These are phyloP conservation scores for Grosmannia clavigera DNA, from an alignment of 2,329 filamentous ascomycete species.

Conservation along the genomic window DNA sequence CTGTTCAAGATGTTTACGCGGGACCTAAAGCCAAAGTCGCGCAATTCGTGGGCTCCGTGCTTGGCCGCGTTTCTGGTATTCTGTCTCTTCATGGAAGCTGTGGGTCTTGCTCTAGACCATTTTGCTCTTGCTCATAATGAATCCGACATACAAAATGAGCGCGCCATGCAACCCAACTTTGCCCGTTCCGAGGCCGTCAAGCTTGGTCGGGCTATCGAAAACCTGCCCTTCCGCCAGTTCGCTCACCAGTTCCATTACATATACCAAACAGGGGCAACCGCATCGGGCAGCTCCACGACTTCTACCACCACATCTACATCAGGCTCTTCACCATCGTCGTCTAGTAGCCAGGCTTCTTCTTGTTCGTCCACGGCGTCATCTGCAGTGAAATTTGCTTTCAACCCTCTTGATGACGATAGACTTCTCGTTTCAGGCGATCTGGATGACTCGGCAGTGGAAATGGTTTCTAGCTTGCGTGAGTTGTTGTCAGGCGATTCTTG, in stretches of 20 bases:
- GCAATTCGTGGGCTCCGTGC: conserved; percentile 43
- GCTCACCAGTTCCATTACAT: conserved; percentile 48
- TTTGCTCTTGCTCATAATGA: conserved; percentile 41
- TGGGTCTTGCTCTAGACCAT: conserved; percentile 39
- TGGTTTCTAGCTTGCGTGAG: conserved; percentile 32
- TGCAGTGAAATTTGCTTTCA: conserved; percentile 34
- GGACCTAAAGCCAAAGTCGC: conserved; percentile 40
- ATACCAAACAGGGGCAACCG: conserved; percentile 43
- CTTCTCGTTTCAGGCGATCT: conserved; percentile 31
- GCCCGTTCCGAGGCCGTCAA: conserved; percentile 29
- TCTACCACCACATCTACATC: not conserved
- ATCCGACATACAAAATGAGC: conserved; percentile 27
- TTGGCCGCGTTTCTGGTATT: conserved; percentile 43
- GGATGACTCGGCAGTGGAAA: conserved; percentile 30
- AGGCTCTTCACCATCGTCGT: not conserved
- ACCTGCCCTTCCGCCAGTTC: conserved; percentile 48
- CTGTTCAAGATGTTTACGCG: conserved; percentile 41
- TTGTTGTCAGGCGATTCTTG: conserved; percentile 28
- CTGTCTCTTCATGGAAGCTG: conserved; percentile 46
- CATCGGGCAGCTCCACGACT: conserved; percentile 20
- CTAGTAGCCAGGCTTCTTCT: not conserved
- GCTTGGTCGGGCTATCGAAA: conserved; percentile 39
- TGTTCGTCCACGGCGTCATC: conserved; percentile 28
- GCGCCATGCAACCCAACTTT: conserved; percentile 17
- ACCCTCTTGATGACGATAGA: conserved; percentile 37